phyloP scores from a whole-genome alignment of 2,329 filamentous ascomycete genomes.

The Daldinia eschscholtzii region DNA sequence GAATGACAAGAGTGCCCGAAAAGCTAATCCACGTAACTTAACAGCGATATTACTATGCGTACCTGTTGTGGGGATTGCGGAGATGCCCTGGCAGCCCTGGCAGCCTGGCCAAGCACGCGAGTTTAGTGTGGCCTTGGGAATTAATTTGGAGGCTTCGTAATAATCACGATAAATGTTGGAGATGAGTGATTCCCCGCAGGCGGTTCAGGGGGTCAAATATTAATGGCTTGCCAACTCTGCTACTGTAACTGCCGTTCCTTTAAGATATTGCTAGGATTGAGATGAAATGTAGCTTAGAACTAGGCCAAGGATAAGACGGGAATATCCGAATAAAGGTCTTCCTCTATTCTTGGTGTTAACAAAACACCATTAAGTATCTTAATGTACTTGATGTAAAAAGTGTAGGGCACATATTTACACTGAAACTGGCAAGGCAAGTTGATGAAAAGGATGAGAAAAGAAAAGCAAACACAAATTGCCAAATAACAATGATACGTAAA shows the following conservation, averaged over 20 bases:
- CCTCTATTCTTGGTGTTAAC: not conserved
- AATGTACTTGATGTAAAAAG: not conserved
- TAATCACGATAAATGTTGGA: slow-evolving; percentile 16
- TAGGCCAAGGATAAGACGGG: not conserved
- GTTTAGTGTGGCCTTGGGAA: not conserved
- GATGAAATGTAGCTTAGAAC: not conserved
- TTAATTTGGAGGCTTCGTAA: slow-evolving; percentile 10
- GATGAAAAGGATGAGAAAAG: not conserved
- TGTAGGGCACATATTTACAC: not conserved
- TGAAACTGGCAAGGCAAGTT: not conserved
- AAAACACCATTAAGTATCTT: no score
- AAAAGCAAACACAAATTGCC: not conserved
- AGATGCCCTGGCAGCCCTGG: slow-evolving; percentile 19
- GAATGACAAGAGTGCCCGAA: slow-evolving; percentile 23
- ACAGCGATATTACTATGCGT: slow-evolving; percentile 11
- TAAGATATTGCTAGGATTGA: not conserved
- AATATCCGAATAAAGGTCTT: not conserved
- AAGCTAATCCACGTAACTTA: slow-evolving; percentile 24
- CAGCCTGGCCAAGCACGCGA: slow-evolving; percentile 17
- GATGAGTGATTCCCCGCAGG: slow-evolving; percentile 17
- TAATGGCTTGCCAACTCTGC: not conserved
- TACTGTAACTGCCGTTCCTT: not conserved
- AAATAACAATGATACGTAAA: not conserved
- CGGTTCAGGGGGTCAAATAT: not conserved
- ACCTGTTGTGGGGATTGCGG: slow-evolving; percentile 26